Evolutionary conservation across 1,284 basidiomycete species (phyloP).

Genomic region (Golubevia sp.): DNA sequence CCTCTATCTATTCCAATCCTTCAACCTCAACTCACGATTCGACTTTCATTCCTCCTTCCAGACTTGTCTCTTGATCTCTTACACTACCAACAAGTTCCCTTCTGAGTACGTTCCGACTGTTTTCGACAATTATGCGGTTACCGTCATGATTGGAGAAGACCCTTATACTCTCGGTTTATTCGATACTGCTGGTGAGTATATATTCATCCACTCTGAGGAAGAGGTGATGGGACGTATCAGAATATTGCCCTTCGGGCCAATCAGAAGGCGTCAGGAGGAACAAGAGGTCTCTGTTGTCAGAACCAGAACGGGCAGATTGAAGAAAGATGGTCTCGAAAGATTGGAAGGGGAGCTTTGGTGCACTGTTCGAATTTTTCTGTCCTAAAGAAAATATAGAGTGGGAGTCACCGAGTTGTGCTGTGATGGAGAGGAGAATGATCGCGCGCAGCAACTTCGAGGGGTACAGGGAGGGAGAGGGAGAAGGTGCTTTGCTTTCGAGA

Average conservation of each 20-base stretch:
- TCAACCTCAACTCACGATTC: not conserved
- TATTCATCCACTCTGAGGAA: no score
- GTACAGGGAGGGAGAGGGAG: no score
- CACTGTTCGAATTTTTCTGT: no score
- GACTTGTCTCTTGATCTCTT: slow-evolving; percentile 98
- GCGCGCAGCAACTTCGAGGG: no score
- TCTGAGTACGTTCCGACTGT: slow-evolving; percentile 93
- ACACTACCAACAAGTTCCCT: slow-evolving; percentile 84
- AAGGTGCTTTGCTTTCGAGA: no score
- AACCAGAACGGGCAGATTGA: no score
- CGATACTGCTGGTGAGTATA: slow-evolving; percentile 86
- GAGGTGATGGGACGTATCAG: no score
- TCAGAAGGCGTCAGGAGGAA: no score
- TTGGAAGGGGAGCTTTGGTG: no score
- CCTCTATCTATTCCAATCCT: not conserved
- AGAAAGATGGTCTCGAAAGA: no score
- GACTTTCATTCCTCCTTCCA: slow-evolving; percentile 62
- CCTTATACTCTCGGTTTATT: slow-evolving; percentile 98
- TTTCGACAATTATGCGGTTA: slow-evolving; percentile 97
- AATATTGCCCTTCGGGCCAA: no score
- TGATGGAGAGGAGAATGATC: not conserved
- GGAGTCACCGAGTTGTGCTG: not conserved
- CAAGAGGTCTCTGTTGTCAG: no score
- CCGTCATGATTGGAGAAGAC: slow-evolving; percentile 99
- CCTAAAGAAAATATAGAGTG: not conserved